phyloP scores from a whole-genome alignment of 306 rosid genomes.

The Pyrus communis region DNA sequence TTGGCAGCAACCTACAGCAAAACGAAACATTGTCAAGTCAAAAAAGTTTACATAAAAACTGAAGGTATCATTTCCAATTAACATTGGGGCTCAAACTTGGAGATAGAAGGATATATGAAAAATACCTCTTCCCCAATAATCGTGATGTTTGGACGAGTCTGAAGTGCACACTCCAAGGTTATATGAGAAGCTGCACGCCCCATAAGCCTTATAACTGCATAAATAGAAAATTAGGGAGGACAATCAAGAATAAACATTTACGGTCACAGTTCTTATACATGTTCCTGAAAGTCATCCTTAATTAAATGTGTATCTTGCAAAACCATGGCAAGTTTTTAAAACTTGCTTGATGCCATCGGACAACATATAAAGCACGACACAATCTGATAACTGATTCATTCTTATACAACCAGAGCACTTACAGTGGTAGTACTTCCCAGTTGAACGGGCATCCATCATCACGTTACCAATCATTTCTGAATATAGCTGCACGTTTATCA shows the following conservation, averaged over 20 bases:
- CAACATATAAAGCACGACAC: background rate
- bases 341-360: background rate
- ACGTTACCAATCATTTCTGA: conserved; percentile 94
- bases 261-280: background rate
- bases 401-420: conserved; percentile 19
- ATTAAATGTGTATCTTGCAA: background rate
- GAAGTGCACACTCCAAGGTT: conserved; percentile 83
- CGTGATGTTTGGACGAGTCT: conserved; percentile 80
- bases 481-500: conserved; percentile 50
- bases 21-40: conserved; percentile 15
- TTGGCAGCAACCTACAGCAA: conserved; percentile 71
- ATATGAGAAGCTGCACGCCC: conserved; percentile 98
- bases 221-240: background rate
- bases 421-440: conserved; percentile 92
- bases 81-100: background rate
- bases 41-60: background rate
- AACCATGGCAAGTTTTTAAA: background rate
- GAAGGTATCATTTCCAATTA: background rate
- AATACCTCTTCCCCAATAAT: conserved; percentile 92
- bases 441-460: conserved; percentile 85
- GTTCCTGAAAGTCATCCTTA: background rate
- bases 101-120: background rate
- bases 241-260: background rate
- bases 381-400: background rate
- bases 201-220: conserved; percentile 91